Base-by-base conservation (phyloP, 345 rosid genomes). In the Brassica incana region DNA sequence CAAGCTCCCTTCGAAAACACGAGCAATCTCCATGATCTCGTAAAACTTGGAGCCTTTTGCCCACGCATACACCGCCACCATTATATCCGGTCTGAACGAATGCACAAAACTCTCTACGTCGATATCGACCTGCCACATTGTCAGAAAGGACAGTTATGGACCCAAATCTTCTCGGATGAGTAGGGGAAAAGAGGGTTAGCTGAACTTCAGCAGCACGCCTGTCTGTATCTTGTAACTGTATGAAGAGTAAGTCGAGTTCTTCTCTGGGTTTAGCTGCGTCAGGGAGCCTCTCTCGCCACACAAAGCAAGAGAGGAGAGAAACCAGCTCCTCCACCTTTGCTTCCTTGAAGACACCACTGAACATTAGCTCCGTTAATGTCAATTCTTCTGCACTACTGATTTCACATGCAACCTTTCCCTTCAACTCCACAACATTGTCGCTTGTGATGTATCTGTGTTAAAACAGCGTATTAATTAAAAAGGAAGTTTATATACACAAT, bases 31-130 rank as follows among this genome's bases (percentile, higher is more conserved):
- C 97, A 93, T 93, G 66, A 95, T 90, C 83, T 93, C 97, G 8
- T 89, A 93, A 78, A 95, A 93, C 78, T 91, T 93, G 3, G 98
- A 95, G 59, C 99, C 98, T 80, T 84, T 91, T 6, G 99, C 98
- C 99, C 99, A 91, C 23, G 98, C 91, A 62, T 93, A 90, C 62
- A 88, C 93, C 8, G 92, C 97, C 81, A 91, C 98, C 99, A 95
- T 91, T 64, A 93, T 88, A 85, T 93, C 98, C 1, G 93, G 92
- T 78, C 97, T 88, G 84, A 90, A 95, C n/a, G 98, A 91, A 81
- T 85, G 89, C 67, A 88, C 97, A 78, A 88, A 89, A 77, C 82
- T 82, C 85, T 91, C 98, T 50, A 91, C 95, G 65, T 93, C 93
- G 12, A 90, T 90, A 84, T 91, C 87, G 27, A 95, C 94, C 98